Base-by-base conservation (phyloP, 306 rosid genomes). In the Vicia faba region DNA sequence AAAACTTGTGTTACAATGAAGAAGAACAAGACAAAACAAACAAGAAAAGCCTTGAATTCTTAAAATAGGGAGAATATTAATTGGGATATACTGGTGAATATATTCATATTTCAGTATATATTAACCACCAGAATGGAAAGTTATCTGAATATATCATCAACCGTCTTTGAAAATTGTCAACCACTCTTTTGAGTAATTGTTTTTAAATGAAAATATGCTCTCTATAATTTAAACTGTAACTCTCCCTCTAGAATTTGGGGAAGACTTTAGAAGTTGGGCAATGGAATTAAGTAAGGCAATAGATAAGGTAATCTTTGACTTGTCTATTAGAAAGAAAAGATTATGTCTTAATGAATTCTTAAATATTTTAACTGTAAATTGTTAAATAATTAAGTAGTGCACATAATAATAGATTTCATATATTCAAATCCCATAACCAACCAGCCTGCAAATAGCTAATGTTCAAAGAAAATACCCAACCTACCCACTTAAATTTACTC, bases 401-500 rank as follows among this genome's bases (percentile, higher is more conserved):
- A 23, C 33, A 51, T 31, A 12, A 54, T 19, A 45, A 75, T 46
- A 26, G 44, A 67, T 75, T 61, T 70, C 68, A 71, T 36, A 66
- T 26, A 57, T 66, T 18, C 25, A 41, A n/a, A 66, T 66, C 71
- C 64, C 70, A 66, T 61, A 35, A 62, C 43, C 16, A 65, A 66
- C 31, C 68, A 61, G 70, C 67, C 19, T 46, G 41, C 69, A 62
- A 61, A 55, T 19, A 67, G 56, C 29, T 71, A 70, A 44, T 61
- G 38, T 56, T 61, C 68, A 26, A 71, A 55, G 45, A 31, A 59
- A 70, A 66, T 59, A 44, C 68, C 38, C 25, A 66, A 66, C 68
- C 55, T 46, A 54, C 39, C 44, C 68, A 71, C 72, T 44, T 15
- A 61, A 61, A 66, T 56, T 75, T 72, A 55, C 62, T 46, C 44